Base-by-base conservation (phyloP, 2,329 filamentous ascomycete genomes). In the Curvularia hawaiiensis region DNA sequence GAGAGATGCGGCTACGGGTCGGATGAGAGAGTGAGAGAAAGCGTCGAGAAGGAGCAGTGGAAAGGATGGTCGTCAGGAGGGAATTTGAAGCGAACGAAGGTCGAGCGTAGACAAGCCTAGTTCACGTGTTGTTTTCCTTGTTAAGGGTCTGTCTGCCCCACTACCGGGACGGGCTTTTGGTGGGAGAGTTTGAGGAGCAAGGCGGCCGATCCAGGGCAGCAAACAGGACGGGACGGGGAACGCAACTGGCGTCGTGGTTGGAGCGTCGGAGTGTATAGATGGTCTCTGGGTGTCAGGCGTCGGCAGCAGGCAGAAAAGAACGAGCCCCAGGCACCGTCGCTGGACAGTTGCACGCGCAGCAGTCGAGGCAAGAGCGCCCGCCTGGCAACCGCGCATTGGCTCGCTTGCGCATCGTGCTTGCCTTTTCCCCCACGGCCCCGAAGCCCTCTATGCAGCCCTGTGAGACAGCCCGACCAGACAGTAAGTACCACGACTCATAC, bases 51-150 rank as follows among this genome's bases (percentile, higher is more conserved):
- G 73, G 69, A 72, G 72, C 64, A 67, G 73, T 72, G 70, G 70
- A 66, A 65, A 14, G 30, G 54, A 40, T 16, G 61, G 62, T 63
- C 57, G 66, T 70, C 69, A 63, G 68, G 69, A 71, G 71, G 71
- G 68, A 75, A 66, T 71, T 73, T 72, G 71, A 72, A 73, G 72
- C 71, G 70, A 73, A 69, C 68, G 69, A 56, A 69, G 66, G 69
- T 72, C 67, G 69, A 74, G 63, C 59, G 69, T 69, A 67, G 67
- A 58, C 67, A 74, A 65, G 69, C 67, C 68, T 69, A 70, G 73
- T 64, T 64, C 73, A 76, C 74, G 74, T 75, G 74, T 69, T 68
- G 67, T 65, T 70, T 65, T 65, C 60, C 56, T 58, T 50, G 41
- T 58, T 59, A 63, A 63, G 64, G 62, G 63, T 68, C 65, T 72